phyloP scores from a whole-genome alignment of 768 basidiomycete species.

The Phylloporus sp. region DNA sequence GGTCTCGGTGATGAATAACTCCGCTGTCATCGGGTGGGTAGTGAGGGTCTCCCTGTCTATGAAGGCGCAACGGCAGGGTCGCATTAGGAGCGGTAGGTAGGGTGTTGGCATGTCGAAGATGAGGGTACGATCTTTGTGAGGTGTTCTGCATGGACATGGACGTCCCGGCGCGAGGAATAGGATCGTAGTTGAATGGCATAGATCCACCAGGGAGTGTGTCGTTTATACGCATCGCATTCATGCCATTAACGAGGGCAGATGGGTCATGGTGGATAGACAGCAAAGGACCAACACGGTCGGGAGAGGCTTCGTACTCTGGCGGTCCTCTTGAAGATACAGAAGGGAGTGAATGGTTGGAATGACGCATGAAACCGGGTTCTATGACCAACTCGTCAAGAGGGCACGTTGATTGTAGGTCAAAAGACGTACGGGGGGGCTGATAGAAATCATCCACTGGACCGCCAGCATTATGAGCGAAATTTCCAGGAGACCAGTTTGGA shows the following conservation, averaged over 20 bases:
- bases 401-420: not conserved
- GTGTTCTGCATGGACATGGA: conserved; percentile 50
- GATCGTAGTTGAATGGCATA: conserved; percentile 36
- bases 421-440: conserved; percentile 19
- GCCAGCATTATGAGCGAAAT: conserved; percentile 3
- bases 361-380: conserved; percentile 37
- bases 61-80: conserved; percentile 16
- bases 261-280: conserved; percentile 39
- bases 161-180: conserved; percentile 52
- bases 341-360: conserved; percentile 47
- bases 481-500: conserved; percentile 4
- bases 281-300: conserved; percentile 24
- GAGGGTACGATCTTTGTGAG: conserved; percentile 28
- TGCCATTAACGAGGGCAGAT: conserved; percentile 44
- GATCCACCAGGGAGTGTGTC: conserved; percentile 37
- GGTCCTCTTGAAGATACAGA: conserved; percentile 39
- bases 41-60: conserved; percentile 25
- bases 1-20: conserved; percentile 8
- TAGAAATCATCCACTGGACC: conserved; percentile 17
- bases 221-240: conserved; percentile 51
- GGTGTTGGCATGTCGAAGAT: conserved; percentile 41
- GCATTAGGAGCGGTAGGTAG: conserved; percentile 33
- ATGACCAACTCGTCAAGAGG: conserved; percentile 7
- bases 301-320: conserved; percentile 29
- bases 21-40: conserved; percentile 34